Conservation (phyloP, 2,329 filamentous ascomycete species). For the Chaetomium globosum region DNA sequence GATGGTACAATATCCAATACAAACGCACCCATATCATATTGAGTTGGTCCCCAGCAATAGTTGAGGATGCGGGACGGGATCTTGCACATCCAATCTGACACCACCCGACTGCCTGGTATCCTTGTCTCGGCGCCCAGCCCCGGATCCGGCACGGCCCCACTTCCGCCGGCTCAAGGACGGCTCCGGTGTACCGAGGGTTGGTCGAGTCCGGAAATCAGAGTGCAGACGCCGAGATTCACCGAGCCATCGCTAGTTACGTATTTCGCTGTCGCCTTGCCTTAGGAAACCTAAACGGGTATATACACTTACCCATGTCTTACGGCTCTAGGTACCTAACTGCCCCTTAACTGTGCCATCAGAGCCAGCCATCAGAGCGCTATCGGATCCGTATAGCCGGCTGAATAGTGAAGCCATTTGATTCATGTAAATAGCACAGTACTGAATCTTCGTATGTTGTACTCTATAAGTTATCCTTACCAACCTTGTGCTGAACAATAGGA, state of each 20-base stretch:
- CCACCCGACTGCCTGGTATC: background rate
- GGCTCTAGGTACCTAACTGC: background rate
- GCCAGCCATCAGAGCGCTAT: background rate
- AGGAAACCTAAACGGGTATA: background rate
- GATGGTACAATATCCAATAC: background rate
- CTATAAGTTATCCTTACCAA: background rate
- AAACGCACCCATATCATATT: background rate
- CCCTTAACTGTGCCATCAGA: background rate
- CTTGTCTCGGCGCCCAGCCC: background rate
- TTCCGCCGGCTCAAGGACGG: background rate
- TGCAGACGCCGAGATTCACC: background rate
- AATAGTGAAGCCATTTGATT: background rate
- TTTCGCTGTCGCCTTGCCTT: conserved; percentile 5
- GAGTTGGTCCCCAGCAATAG: background rate
- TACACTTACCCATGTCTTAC: background rate
- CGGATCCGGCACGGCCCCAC: background rate
- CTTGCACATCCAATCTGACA: conserved; percentile 1
- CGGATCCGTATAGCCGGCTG: background rate
- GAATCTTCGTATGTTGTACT: background rate
- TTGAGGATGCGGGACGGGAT: background rate
- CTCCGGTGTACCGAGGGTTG: background rate
- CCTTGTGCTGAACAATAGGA: background rate
- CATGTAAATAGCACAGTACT: background rate
- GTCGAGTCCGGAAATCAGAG: background rate
- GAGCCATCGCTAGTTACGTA: no score